phyloP scores from a whole-genome alignment of 2,329 filamentous ascomycete genomes.

The Rugonectria rugulosa region DNA sequence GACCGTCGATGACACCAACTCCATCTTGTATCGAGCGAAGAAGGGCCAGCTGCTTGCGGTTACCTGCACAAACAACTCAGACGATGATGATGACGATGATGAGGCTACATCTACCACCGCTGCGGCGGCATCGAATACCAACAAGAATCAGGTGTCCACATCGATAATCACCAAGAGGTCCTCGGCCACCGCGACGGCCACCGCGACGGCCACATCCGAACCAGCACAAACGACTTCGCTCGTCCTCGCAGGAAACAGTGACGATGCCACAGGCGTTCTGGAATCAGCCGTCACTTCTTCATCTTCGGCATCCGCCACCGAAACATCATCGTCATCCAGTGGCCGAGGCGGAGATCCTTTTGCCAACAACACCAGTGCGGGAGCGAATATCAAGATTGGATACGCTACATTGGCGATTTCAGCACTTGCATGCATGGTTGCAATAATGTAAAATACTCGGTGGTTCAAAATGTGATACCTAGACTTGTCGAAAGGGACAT shows the following conservation, averaged over 20 bases:
- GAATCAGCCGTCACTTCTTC: constrained; percentile 3
- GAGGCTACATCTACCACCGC: constrained; percentile 23
- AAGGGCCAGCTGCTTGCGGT: constrained; percentile 46
- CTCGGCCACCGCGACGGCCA: constrained; percentile 1
- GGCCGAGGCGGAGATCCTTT: constrained; percentile 23
- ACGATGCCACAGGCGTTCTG: background rate
- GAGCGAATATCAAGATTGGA: background rate
- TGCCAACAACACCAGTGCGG: constrained; percentile 3
- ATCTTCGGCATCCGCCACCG: constrained; percentile 1
- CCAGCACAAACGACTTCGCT: constrained; percentile 10
- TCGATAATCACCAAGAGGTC: background rate
- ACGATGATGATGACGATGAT: background rate
- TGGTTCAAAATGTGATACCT: constrained; percentile 1
- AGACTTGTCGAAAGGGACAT: constrained; percentile 7
- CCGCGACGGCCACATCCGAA: constrained; percentile 1
- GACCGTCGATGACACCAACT: constrained; percentile 32
- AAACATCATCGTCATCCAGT: constrained; percentile 2
- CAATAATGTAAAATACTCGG: constrained; percentile 1
- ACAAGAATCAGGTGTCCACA: constrained; percentile 28
- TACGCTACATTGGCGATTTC: constrained; percentile 9
- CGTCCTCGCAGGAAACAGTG: background rate
- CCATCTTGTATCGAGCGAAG: constrained; percentile 48
- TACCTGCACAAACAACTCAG: constrained; percentile 42
- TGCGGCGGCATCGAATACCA: constrained; percentile 13
- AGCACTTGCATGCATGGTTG: constrained; percentile 2